Evolutionary conservation across 306 rosid genomes (phyloP).

Genomic region (Carpinus fangiana): DNA sequence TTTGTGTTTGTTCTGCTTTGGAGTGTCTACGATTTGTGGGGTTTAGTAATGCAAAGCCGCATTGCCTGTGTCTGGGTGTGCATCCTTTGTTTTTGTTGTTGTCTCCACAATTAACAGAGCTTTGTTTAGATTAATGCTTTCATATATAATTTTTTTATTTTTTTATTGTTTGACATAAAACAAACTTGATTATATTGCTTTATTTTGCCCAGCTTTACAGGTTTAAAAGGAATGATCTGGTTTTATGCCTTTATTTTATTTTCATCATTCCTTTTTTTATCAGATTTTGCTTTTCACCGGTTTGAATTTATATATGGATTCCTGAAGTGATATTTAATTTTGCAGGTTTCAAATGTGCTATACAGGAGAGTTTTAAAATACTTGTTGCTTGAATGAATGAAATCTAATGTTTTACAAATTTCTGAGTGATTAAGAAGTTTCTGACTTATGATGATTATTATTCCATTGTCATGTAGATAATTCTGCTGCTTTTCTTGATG

Average conservation of each 20-base stretch:
- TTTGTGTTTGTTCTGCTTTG: not conserved
- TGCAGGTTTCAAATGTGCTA: constrained; percentile 72
- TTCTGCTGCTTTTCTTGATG: constrained; percentile 14
- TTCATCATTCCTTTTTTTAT: constrained; percentile 9
- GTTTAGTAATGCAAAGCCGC: not conserved
- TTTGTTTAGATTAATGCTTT: not conserved
- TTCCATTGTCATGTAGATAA: constrained; percentile 33
- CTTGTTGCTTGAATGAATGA: constrained; percentile 27
- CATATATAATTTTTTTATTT: not conserved
- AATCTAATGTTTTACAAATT: constrained; percentile 6
- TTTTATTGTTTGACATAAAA: constrained; percentile 29
- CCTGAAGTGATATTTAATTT: constrained; percentile 50
- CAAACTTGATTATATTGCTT: constrained; percentile 24
- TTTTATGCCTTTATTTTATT: constrained; percentile 17
- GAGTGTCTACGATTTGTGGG: not conserved
- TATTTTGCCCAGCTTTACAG: constrained; percentile 38
- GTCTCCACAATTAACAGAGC: not conserved
- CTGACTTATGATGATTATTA: constrained; percentile 8
- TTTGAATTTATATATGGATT: constrained; percentile 27
- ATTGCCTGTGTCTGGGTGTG: not conserved
- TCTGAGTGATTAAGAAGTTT: constrained; percentile 2
- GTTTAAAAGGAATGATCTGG: constrained; percentile 32
- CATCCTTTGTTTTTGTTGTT: not conserved
- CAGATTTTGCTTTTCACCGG: constrained; percentile 18
- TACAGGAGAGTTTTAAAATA: constrained; percentile 39